phyloP scores from a whole-genome alignment of 1,139 yeast genomes.

The Candida albicans region DNA sequence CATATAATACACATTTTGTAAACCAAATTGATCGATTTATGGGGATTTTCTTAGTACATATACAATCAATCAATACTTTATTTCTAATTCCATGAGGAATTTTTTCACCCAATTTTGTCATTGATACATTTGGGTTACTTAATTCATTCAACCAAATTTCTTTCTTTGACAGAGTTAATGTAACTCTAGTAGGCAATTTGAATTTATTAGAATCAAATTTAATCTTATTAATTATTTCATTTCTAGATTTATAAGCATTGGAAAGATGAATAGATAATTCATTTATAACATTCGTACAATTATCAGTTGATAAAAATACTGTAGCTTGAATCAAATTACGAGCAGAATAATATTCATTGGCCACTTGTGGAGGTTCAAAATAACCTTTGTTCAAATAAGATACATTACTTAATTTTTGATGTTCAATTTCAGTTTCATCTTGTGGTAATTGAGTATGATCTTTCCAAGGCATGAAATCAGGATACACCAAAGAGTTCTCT shows the following conservation, averaged over 20 bases:
- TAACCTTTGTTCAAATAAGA: constrained; percentile 43
- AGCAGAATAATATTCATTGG: constrained; percentile 53
- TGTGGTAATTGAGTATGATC: constrained; percentile 55
- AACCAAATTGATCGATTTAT: constrained; percentile 84
- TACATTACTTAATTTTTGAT: constrained; percentile 30
- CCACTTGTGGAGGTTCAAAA: constrained; percentile 59
- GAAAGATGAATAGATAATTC: constrained; percentile 54
- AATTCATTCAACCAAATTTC: constrained; percentile 85
- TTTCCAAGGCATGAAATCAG: constrained; percentile 81
- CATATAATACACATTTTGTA: constrained; percentile 80
- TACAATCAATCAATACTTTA: constrained; percentile 67
- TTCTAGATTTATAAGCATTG: constrained; percentile 58
- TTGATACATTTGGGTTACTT: constrained; percentile 64
- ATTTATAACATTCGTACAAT: constrained; percentile 37
- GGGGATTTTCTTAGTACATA: constrained; percentile 68
- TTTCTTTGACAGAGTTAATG: constrained; percentile 80
- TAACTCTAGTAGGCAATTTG: constrained; percentile 83
- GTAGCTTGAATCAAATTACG: constrained; percentile 50
- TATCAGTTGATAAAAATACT: constrained; percentile 38
- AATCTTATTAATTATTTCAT: constrained; percentile 67
- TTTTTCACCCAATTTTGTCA: constrained; percentile 67
- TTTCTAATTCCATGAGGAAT: constrained; percentile 92
- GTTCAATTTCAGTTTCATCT: constrained; percentile 24
- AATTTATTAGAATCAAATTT: constrained; percentile 52
- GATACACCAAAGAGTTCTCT: constrained; percentile 40